A percentile compares a stretch with the other conserved stretches of the same genome.
Evolutionary conservation across 2,329 filamentous ascomycete species (phyloP).

Genomic region (Alternaria alternata): DNA sequence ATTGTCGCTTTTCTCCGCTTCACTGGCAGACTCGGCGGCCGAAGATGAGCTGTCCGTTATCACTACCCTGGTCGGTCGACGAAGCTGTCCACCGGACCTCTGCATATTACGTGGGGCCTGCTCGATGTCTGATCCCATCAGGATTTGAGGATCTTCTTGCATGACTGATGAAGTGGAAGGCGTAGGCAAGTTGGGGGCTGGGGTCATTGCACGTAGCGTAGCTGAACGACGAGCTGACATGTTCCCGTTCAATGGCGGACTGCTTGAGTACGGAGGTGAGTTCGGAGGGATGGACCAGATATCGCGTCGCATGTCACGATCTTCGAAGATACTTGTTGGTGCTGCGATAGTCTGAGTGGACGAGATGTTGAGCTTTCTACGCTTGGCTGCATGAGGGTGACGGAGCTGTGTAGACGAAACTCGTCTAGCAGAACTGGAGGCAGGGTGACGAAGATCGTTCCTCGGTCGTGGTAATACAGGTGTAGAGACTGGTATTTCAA

Average conservation of each 20-base stretch:
- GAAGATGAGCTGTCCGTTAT: constrained; percentile 33
- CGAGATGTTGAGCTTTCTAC: constrained; percentile 29
- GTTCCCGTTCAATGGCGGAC: constrained; percentile 26
- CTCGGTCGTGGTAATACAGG: constrained; percentile 20
- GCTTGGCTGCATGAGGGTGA: constrained; percentile 25
- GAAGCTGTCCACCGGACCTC: constrained; percentile 20
- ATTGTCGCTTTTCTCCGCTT: constrained; percentile 42
- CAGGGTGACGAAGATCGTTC: constrained; percentile 15
- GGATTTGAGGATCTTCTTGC: constrained; percentile 23
- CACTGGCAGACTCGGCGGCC: constrained; percentile 30
- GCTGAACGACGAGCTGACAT: constrained; percentile 12
- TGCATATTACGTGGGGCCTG: constrained; percentile 22
- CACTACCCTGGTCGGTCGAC: constrained; percentile 24
- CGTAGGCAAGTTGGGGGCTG: constrained; percentile 36
- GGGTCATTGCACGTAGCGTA: constrained; percentile 10
- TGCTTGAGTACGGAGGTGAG: constrained; percentile 53
- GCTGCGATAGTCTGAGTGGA: constrained; percentile 17
- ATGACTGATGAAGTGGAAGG: constrained; percentile 45
- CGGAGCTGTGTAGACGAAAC: constrained; percentile 26
- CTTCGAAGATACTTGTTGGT: constrained; percentile 20
- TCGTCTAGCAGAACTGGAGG: constrained; percentile 11
- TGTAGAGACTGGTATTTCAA: constrained; percentile 36
- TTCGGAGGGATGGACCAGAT: constrained; percentile 53
- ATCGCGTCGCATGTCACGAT: constrained; percentile 22
- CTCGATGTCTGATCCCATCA: constrained; percentile 34